These are phyloP conservation scores for Graphium sp. DNA, from an alignment of 2,329 filamentous ascomycete species.

Conservation along the genomic window DNA sequence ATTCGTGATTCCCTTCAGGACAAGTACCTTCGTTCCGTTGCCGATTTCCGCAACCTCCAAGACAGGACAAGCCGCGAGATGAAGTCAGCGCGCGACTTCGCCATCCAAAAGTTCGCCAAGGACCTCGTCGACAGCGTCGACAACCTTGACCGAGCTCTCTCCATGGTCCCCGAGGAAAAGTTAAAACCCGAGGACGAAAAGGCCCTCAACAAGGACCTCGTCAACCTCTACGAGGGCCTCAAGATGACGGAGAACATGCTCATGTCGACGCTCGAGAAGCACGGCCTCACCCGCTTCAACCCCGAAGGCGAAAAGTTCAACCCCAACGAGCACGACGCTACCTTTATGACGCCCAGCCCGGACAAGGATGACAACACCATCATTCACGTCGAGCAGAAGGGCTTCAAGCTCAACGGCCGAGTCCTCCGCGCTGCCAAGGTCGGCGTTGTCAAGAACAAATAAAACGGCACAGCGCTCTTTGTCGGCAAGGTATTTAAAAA, in stretches of 20 bases:
- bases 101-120: slow-evolving; percentile 87
- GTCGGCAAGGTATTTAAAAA: too few relatives aligned
- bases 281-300: slow-evolving; percentile 81
- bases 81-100: slow-evolving; percentile 75
- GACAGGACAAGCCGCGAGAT: slow-evolving; percentile 86
- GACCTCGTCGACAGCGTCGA: slow-evolving; percentile 92
- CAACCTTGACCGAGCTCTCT: slow-evolving; percentile 87
- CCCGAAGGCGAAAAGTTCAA: slow-evolving; percentile 80
- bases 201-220: slow-evolving; percentile 51
- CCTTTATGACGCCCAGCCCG: slow-evolving; percentile 77
- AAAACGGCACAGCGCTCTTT: slow-evolving; percentile 12
- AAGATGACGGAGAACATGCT: slow-evolving; percentile 91
- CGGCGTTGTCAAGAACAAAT: slow-evolving; percentile 76
- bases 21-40: slow-evolving; percentile 82
- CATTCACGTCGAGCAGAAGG: slow-evolving; percentile 88
- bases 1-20: slow-evolving; percentile 38
- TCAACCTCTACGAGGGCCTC: slow-evolving; percentile 70
- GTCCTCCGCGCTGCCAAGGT: slow-evolving; percentile 88
- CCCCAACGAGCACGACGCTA: slow-evolving; percentile 91
- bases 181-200: slow-evolving; percentile 33
- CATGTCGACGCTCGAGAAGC: slow-evolving; percentile 78
- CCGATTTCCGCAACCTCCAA: slow-evolving; percentile 96
- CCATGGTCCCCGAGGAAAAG: slow-evolving; percentile 61
- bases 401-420: slow-evolving; percentile 83
- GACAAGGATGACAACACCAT: slow-evolving; percentile 83